phyloP scores from a whole-genome alignment of 1,284 basidiomycete species.

The Agroathelia rolfsii region DNA sequence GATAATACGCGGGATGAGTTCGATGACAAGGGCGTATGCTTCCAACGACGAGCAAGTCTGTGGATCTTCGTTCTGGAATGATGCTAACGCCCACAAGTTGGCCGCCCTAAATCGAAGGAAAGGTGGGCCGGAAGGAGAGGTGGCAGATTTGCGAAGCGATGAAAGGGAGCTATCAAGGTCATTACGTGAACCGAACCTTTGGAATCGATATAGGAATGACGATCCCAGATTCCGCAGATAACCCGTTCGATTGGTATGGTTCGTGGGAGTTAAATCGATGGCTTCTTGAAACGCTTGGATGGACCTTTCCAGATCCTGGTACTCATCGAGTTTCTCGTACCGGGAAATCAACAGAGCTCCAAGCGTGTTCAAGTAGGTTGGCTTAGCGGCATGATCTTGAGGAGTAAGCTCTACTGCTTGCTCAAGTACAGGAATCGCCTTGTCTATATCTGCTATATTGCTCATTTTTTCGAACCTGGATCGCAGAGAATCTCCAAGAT shows the following conservation, averaged over 20 bases:
- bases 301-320: conserved; percentile 8
- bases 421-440: conserved; percentile 1
- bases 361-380: conserved; percentile 4
- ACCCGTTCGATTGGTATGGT: no score
- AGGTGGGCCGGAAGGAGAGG: no score
- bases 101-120: no score
- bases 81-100: no score
- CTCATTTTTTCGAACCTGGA: conserved; percentile 7
- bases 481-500: conserved; percentile 6
- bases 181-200: no score
- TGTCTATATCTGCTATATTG: conserved; percentile 8
- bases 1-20: conserved; percentile 8
- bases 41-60: conserved; percentile 2
- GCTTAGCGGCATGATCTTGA: conserved; percentile 4
- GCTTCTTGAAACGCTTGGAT: no score
- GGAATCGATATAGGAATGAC: no score
- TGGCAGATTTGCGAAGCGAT: no score
- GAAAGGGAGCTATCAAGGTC: no score
- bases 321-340: conserved; percentile 7
- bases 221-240: no score
- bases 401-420: conserved; percentile 6
- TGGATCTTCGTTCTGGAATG: no score
- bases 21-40: conserved; percentile 7
- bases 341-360: conserved; percentile 4
- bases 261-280: no score